Evolutionary conservation across 805 yeast genomes (phyloP), one percentile per base, ranked within the genome.

Genomic region (Yarrowia alimentaria): DNA sequence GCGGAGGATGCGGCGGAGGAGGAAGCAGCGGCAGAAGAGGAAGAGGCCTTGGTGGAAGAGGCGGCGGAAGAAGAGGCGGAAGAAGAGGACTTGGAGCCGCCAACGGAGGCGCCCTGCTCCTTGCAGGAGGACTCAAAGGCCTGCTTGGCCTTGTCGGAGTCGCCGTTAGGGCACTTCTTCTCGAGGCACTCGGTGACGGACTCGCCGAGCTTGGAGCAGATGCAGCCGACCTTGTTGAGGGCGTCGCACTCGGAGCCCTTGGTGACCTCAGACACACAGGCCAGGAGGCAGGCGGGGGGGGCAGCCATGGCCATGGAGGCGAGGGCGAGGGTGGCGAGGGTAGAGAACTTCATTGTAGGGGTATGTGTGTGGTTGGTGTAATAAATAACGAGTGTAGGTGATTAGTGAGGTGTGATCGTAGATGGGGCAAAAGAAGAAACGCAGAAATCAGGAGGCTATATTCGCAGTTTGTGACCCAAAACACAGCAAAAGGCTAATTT

Each of bases 281-380:
- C 94, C 66, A 89, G 74, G 58, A 89, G 70, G 74, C 96, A 89
- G 29, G 96, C 96, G 55, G 96, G 96, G 47, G 96, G 93, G 52
- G 91, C 74, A 51, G 85, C 82, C 37, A 79, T 77, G 22, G 75
- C 74, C 24, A 73, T 61, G 18, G 76, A 69, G 28, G 65, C 63
- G 53, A 73, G 59, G 55, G 68, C 64, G 6, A 65, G 61, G 22
- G 75, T 66, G 48, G 75, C 71, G 53, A 72, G 55, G 17, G 64
- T 50, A 32, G 65, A 47, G 40, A 47, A 38, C 43, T 54, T 53
- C 60, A 56, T 58, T 35, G 30, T 17, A n/a, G 16, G 28, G 28
- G 24, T 42, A 19, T 26, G 25, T 26, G 47, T 38, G 47, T 19
- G 17, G 26, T 10, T 7, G 18, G 25, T 13, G 16, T 33, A 35